Conservation (phyloP, 129 eudicot species). For the Lactuca sativa region DNA sequence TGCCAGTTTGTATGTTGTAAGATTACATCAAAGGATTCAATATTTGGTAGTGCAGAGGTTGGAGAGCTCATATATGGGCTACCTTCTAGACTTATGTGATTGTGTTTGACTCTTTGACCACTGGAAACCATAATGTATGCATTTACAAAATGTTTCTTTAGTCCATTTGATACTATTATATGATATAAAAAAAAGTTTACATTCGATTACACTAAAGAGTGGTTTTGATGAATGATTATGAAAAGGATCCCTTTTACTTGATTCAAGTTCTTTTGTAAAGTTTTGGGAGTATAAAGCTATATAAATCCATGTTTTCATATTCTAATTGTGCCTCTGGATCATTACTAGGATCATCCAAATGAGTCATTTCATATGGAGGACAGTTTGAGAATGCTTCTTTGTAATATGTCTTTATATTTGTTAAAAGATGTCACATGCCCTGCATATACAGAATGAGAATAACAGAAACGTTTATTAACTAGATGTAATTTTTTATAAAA, state of each 20-base stretch:
- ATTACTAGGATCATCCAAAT: slow-evolving; percentile 56
- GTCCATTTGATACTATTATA: no score
- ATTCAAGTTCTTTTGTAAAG: slow-evolving; percentile 57
- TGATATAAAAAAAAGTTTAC: slow-evolving; percentile 27
- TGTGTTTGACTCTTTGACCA: slow-evolving; percentile 38
- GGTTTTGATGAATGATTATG: slow-evolving; percentile 73
- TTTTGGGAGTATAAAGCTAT: slow-evolving; percentile 60
- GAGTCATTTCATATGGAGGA: slow-evolving; percentile 51
- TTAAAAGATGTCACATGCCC: slow-evolving; percentile 81
- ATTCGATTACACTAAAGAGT: slow-evolving; percentile 60
- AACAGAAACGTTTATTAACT: background rate
- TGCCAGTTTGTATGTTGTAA: slow-evolving; percentile 87
- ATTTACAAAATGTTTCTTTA: slow-evolving; percentile 14
- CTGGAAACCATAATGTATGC: slow-evolving; percentile 55
- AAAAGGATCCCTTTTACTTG: slow-evolving; percentile 60
- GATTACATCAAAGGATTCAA: slow-evolving; percentile 43
- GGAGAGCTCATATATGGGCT: background rate
- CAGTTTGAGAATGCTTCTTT: slow-evolving; percentile 50
- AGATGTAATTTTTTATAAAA: slow-evolving; percentile 1
- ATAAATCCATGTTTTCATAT: slow-evolving; percentile 88
- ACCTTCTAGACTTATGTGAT: slow-evolving; percentile 33
- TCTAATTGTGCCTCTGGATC: slow-evolving; percentile 48
- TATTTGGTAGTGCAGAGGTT: background rate
- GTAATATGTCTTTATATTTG: slow-evolving; percentile 68
- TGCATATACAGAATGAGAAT: slow-evolving; percentile 25